A percentile compares a stretch with the other conserved stretches of the same genome.
Evolutionary conservation across 2,329 filamentous ascomycete genomes (phyloP).

Genomic region (Cercospora beticola): DNA sequence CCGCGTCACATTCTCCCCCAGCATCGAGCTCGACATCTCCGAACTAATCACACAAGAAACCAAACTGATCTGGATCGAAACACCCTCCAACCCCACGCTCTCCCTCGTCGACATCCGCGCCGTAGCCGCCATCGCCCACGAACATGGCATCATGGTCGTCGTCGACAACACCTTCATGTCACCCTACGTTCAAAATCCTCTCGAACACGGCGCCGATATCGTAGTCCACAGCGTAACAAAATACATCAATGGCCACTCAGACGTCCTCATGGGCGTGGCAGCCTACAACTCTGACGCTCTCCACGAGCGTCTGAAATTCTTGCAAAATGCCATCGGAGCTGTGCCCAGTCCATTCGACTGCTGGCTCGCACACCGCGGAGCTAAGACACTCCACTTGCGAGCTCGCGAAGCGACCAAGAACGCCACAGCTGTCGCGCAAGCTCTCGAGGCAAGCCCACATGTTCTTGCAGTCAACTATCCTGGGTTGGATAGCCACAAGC

Average conservation of each 20-base stretch:
- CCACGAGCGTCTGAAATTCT: conserved; percentile 74
- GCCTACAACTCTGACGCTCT: conserved; percentile 88
- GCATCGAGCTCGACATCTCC: conserved; percentile 84
- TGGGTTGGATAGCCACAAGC: conserved; percentile 81
- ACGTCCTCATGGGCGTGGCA: conserved; percentile 96
- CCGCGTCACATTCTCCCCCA: conserved; percentile 88
- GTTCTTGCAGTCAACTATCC: conserved; percentile 95
- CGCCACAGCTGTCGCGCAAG: conserved; percentile 71
- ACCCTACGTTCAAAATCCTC: conserved; percentile 93
- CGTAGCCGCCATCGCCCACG: conserved; percentile 78
- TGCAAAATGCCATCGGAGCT: conserved; percentile 96
- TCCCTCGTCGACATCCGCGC: conserved; percentile 89
- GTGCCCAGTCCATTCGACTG: conserved; percentile 94
- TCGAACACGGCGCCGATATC: conserved; percentile 92
- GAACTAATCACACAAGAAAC: conserved; percentile 84
- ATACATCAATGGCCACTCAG: conserved; percentile 96
- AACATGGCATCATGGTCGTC: conserved; percentile 89
- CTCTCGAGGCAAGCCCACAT: conserved; percentile 75
- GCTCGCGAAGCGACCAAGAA: conserved; percentile 82
- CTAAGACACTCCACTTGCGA: conserved; percentile 94
- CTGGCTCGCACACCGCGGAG: conserved; percentile 94
- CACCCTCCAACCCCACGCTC: conserved; percentile 90
- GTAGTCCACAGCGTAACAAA: conserved; percentile 97
- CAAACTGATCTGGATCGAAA: conserved; percentile 96
- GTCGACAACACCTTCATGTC: conserved; percentile 99